Base-by-base conservation (phyloP, 2,329 filamentous ascomycete genomes). In the Berkeleyomyces rouxiae region DNA sequence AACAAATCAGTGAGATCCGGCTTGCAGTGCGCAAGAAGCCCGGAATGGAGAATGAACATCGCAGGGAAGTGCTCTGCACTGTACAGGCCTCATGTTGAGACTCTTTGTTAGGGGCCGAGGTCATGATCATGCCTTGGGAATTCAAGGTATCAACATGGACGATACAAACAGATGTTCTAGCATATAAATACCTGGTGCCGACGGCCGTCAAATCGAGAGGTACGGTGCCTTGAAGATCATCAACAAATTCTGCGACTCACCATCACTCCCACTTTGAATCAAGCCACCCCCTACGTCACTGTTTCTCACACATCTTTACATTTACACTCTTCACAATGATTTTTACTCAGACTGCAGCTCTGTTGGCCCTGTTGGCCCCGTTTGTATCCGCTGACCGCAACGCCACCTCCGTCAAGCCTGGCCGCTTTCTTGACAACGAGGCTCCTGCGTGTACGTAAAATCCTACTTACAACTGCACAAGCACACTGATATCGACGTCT, bases 251-350 rank as follows among this genome's bases (percentile, higher is more conserved):
- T n/a, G 16, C 43, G 16, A 46, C 43, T 46, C 7, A 44, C 5
- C 42, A 44, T 13, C 42, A 44, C 10, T 44, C 43, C 9, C 33
- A 55, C 33, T 55, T 33, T 13, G 36, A 37, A 7, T 37, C 23
- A 55, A 37, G 11, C 4, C 11, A n/a, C 23, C 31, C 13, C n/a
- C 31, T 37, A n/a, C 51, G n/a, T 36, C 36, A 55, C 7, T 7
- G 23, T 4, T 58, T 58, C 13, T 7, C 13, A 10, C 6, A 6
- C 36, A 7, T 13, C 13, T 57, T 46, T 49, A 23, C n/a, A 37
- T 61, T n/a, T 33, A 16, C 23, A 13, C 43, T 37, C 10, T 53
- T 23, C 60, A 61, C 58, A 42, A 64, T 64, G 63, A 13, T 49
- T 16, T 62, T 64, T 55, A 23, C 44, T 10, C 46, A 47, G 36